Conservation (phyloP, 352 stramenopile species). For the Phytophthora hybrid region DNA sequence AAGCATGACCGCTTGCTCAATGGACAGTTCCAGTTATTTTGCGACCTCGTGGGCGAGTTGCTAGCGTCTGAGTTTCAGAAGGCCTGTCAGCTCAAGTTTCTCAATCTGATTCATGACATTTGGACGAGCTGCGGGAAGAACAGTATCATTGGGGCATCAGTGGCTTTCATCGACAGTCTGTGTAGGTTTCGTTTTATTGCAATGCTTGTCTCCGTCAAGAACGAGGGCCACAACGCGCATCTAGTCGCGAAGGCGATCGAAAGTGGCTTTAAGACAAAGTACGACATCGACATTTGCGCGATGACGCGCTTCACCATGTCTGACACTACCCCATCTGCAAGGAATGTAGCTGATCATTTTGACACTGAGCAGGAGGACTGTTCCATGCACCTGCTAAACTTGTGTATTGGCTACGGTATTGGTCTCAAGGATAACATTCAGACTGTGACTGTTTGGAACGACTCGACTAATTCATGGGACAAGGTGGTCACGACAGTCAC, state of each 20-base stretch:
- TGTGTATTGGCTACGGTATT: conserved; percentile 24
- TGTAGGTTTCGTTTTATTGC: conserved; percentile 7
- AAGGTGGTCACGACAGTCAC: conserved; percentile 8
- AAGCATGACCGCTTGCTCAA: conserved; percentile 6
- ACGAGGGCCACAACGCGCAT: not conserved
- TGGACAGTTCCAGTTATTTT: conserved; percentile 13
- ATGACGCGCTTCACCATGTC: conserved; percentile 5
- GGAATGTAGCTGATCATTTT: conserved; percentile 10
- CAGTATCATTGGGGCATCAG: conserved; percentile 11
- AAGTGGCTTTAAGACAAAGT: not conserved
- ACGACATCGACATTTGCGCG: not conserved
- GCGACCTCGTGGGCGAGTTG: conserved; percentile 4
- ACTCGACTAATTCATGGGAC: not conserved
- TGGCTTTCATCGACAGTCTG: conserved; percentile 8
- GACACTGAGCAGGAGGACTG: conserved; percentile 20
- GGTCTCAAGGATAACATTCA: conserved; percentile 22
- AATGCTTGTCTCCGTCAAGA: not conserved
- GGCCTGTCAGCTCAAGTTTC: conserved; percentile 1
- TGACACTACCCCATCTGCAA: not conserved
- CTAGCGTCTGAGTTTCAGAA: not conserved
- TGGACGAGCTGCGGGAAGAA: conserved; percentile 14
- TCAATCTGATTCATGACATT: conserved; percentile 17
- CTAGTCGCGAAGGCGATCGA: conserved; percentile 6
- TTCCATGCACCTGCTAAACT: conserved; percentile 16
- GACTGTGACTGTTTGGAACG: not conserved